Evolutionary conservation across 148 eudicot species (phyloP), one percentile per base, ranked within the genome.

Genomic region (Amaranthus palmeri): DNA sequence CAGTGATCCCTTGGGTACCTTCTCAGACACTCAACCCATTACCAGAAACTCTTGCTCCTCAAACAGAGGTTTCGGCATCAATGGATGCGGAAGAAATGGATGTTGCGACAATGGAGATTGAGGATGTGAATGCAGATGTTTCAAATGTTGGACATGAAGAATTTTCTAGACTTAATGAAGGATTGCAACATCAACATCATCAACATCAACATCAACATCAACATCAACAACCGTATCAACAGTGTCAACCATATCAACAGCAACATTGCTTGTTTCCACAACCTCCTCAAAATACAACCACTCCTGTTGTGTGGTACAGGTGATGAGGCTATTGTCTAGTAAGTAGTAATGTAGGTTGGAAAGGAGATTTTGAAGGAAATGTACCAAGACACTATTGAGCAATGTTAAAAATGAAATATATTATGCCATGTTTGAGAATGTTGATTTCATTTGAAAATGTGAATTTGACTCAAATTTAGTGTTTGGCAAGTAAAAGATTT

Each of bases 1-100:
- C 98, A 6, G 88, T 93, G 68, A 87, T 93, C 47, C 98, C 97
- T 0, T 93, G 96, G 96, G 82, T 82, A 51, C 86, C 90, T 0
- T 25, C 36, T 25, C 36, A 25, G 36, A 25, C 36, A 25, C 36
- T 25, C 36, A 25, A 25, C 36, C 36, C 36, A 25, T 25, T 25
- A 25, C 36, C 36, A 25, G 36, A 25, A 25, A 25, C 36, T 25
- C 36, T 25, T 25, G 61, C 7, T 54, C 44, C 74, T 13, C 65
- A 57, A 61, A 40, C 44, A 48, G 86, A 73, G 52, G 47, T 54
- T 14, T 25, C 75, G 55, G 92, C 85, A 41, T 72, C 84, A 75
- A 87, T 93, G 96, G 98, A 88, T 14, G 78, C 83, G 50, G 87
- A 91, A 75, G 91, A 78, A 46, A 72, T 62, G 78, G 97, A 74